Evolutionary conservation across 345 rosid genomes (phyloP), one percentile per base, ranked within the genome.

Genomic region (Rubroshorea leprosula): DNA sequence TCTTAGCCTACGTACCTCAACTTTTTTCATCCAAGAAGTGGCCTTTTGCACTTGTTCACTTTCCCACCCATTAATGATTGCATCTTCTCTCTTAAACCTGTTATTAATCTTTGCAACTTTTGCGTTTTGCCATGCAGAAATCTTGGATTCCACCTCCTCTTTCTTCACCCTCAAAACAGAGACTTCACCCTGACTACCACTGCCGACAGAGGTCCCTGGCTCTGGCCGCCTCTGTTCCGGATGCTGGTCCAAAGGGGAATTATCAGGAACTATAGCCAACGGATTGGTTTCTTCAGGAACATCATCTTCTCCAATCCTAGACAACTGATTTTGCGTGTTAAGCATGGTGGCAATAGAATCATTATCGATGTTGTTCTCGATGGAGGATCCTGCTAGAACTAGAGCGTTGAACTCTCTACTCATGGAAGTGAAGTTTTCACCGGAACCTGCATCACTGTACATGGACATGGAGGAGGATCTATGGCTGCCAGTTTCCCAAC

Each of bases 401-500:
- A 93, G 71, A 41, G 97, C 97, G 79, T 76, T 93, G 81, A 93
- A 93, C 25, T 93, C 99, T 58, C 94, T 70, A 64, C 99, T 89
- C 61, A 93, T 83, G 80, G 83, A 74, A 38, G 96, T 84, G 75
- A 93, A 93, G 69, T 89, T 89, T 74, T 89, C 99, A 31, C 77
- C 74, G 10, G 83, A 53, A 23, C 72, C 70, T 6, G 64, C 78
- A 61, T 73, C 91, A 23, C 84, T 57, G 15, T 84, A 68, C 54
- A 66, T 18, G 23, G 87, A 69, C 21, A 76, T 38, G 51, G 83
- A 72, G 20, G 77, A 61, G 0, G 90, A 79, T 35, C 54, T 68
- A 19, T 57, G 73, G 79, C 80, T 76, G 52, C 74, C 58, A 2
- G 74, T 70, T 26, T 80, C 91, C 87, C 85, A 87, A 58, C 73